These are phyloP conservation scores for Cercospora brassicicola DNA, from an alignment of 2,329 filamentous ascomycete species.

Conservation along the genomic window DNA sequence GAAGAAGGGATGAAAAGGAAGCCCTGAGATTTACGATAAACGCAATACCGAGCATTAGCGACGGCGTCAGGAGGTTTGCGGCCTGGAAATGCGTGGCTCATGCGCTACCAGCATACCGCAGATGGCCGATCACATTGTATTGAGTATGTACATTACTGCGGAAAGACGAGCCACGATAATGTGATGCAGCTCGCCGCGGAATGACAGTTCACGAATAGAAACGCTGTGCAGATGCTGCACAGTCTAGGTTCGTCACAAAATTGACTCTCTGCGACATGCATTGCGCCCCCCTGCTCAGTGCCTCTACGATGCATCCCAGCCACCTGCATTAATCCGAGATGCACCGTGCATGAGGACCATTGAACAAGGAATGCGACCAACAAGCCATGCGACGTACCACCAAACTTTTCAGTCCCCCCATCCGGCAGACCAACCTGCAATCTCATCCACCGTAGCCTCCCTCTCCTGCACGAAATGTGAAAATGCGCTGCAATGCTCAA, in stretches of 20 bases:
- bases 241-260: not conserved
- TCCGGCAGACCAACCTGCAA: conserved; percentile 67
- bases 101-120: conserved; percentile 20
- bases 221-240: not conserved
- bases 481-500: conserved; percentile 65
- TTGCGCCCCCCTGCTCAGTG: not conserved
- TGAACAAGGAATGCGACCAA: not conserved
- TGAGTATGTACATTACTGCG: conserved; percentile 29
- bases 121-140: conserved; percentile 14
- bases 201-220: conserved; percentile 9
- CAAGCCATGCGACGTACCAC: not conserved
- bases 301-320: not conserved
- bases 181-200: not conserved
- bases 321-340: not conserved
- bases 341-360: not conserved
- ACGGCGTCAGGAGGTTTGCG: conserved; percentile 29
- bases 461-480: conserved; percentile 57
- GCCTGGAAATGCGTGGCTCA: conserved; percentile 14
- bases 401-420: conserved; percentile 40
- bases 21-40: not conserved
- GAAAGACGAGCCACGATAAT: not conserved
- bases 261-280: not conserved
- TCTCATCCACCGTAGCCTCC: conserved; percentile 61
- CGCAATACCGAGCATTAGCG: conserved; percentile 13
- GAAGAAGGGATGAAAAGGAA: conserved; percentile 51